Evolutionary conservation across 352 stramenopile genomes (phyloP).

Genomic region (Pilasporangium apinafurcum): DNA sequence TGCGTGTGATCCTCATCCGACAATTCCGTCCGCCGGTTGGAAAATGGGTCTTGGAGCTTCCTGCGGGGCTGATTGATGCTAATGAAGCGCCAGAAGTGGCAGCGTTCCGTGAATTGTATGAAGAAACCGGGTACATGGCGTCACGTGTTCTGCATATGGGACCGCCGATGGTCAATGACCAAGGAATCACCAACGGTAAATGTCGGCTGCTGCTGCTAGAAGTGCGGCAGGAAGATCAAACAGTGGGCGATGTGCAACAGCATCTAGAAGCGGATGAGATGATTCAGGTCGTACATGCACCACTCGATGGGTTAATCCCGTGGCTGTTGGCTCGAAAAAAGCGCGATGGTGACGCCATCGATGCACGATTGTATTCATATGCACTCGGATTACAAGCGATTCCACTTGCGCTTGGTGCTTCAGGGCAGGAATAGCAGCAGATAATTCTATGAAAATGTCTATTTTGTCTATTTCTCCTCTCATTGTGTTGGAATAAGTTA

Average conservation of each 20-base stretch:
- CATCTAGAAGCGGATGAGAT: slow-evolving; percentile 65
- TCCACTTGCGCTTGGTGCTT: slow-evolving; percentile 2
- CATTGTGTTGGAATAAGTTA: too few species aligned
- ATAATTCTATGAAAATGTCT: slow-evolving; percentile 55
- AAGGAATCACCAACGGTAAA: slow-evolving; percentile 70
- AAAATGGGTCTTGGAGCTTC: slow-evolving; percentile 87
- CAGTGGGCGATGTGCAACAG: slow-evolving; percentile 14
- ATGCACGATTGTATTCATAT: slow-evolving; percentile 6
- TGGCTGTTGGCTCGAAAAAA: slow-evolving; percentile 17
- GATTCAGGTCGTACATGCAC: slow-evolving; percentile 56
- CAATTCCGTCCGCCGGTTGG: slow-evolving; percentile 88
- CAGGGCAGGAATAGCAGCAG: background rate
- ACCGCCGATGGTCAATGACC: slow-evolving; percentile 76
- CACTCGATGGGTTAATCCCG: slow-evolving; percentile 52
- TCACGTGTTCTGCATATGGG: slow-evolving; percentile 60
- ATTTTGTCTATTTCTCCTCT: slow-evolving; percentile 69
- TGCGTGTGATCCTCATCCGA: slow-evolving; percentile 73
- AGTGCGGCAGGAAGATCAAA: slow-evolving; percentile 36
- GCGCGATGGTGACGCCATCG: slow-evolving; percentile 1
- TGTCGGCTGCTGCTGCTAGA: slow-evolving; percentile 60
- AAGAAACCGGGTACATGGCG: slow-evolving; percentile 88
- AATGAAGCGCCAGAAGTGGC: slow-evolving; percentile 67
- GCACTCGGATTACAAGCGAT: slow-evolving; percentile 6
- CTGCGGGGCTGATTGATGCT: slow-evolving; percentile 88
- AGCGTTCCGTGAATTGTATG: slow-evolving; percentile 76